Base-by-base conservation (phyloP, 139 green algal species). In the Coelastrella sp. region DNA sequence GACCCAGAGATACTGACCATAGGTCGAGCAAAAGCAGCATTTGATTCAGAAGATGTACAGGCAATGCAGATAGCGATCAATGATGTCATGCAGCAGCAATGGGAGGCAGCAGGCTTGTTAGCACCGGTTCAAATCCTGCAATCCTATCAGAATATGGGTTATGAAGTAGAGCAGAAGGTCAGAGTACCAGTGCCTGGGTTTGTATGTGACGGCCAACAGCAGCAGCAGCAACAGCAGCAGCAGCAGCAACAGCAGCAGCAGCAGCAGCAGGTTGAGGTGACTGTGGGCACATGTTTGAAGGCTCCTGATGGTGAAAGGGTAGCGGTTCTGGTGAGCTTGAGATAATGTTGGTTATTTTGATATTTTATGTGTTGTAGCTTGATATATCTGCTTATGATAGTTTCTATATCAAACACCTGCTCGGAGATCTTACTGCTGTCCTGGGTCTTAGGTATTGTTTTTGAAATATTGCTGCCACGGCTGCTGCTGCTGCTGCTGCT, bases 81-180 rank as follows among this genome's bases (percentile, higher is more conserved):
- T 49, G 8, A 68, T 5, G 81, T 22, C 56, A 86, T 86, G 6
- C n/a, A 25, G 0, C 56, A 86, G 56, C 27, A 86, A 35, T 89
- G 84, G 84, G 84, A 89, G 70, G 84, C 25, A 25, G 84, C 84
- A 6, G 84, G 84, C 20, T 74, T 89, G 84, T 74, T 89, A 57
- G 68, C 84, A 56, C 84, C 84, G 11, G 84, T 60, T n/a, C 84
- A 89, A 56, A 80, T 89, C 27, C 68, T 89, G 57, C 66, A 60
- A 22, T 22, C 49, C 8, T 27, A 82, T 7, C 24, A 68, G 25
- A 24, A n/a, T 8, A 6, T 89, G 57, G 84, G 84, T 15, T 89
- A 89, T 66, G 66, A 72, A 58, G 9, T 89, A 8, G 68, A 89
- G 22, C 68, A 76, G 56, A 25, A 24, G 17, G 84, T 81, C 0